A percentile compares a stretch with the other conserved stretches of the same genome.
Conservation (phyloP, 805 yeast genomes). For the Barnettozyma sp. region DNA sequence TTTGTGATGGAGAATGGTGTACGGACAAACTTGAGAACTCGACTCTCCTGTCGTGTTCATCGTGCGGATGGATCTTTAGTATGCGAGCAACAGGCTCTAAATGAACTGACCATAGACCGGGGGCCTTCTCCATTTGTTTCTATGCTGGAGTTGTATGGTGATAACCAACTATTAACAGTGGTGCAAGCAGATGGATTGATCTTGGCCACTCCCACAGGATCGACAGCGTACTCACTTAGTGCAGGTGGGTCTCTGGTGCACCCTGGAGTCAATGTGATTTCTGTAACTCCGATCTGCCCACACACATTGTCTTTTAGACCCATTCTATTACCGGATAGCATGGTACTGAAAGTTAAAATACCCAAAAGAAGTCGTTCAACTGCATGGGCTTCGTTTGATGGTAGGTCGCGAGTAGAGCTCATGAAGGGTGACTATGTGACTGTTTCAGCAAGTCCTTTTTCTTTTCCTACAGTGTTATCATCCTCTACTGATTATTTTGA, state of each 20-base stretch:
- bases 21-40: conserved; percentile 72
- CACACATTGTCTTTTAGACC: conserved; percentile 93
- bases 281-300: conserved; percentile 94
- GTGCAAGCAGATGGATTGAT: conserved; percentile 94
- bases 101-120: conserved; percentile 85
- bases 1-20: conserved; percentile 65
- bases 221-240: conserved; percentile 90
- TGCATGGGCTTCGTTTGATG: conserved; percentile 97
- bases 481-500: conserved; percentile 75
- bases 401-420: conserved; percentile 78
- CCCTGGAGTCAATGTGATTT: conserved; percentile 87
- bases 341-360: conserved; percentile 74
- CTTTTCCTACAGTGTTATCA: conserved; percentile 87
- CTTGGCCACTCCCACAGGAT: conserved; percentile 91
- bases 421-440: conserved; percentile 79
- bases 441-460: conserved; percentile 78
- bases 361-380: conserved; percentile 79
- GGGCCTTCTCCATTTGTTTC: conserved; percentile 94
- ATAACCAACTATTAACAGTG: conserved; percentile 74
- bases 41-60: conserved; percentile 76
- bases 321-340: conserved; percentile 86
- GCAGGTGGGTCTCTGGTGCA: conserved; percentile 96
- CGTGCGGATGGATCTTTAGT: conserved; percentile 31
- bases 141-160: conserved; percentile 83
- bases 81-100: conserved; percentile 70